Base-by-base conservation (phyloP, 805 yeast genomes). In the Hanseniaspora nectarophila region DNA sequence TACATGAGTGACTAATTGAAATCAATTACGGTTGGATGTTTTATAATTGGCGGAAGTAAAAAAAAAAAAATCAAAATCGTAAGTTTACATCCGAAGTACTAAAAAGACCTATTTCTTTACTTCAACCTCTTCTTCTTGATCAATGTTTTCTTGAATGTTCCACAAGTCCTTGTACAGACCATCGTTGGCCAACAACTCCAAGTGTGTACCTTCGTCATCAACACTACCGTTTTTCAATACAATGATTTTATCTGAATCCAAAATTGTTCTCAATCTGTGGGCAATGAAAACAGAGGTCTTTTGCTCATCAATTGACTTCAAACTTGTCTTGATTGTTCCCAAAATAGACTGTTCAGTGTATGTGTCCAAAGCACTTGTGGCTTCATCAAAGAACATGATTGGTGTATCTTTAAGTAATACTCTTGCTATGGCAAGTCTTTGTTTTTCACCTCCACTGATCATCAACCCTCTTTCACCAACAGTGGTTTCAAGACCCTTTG, bases 361-460 rank as follows among this genome's bases (percentile, higher is more conserved):
- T 10, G 98, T 92, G 65, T 92, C 98, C 44, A 92, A 72, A 0
- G 98, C 97, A 45, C 95, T 82, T 0, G 98, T 86, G 2, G 98
- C 97, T 63, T 92, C 98, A 63, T 92, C 98, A 59, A 92, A 89
- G 65, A 92, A 90, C 53, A 94, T 84, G 45, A 92, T 86, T 26
- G 92, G 90, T 0, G 97, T 79, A 56, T 78, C 74, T 66, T 92
- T 92, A 58, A 92, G 68, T 42, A 92, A 66, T n/a, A 92, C 77
- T 57, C 98, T 74, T 0, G 97, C 92, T 57, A 92, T 87, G 0
- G 98, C 97, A 40, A 92, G 71, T 56, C 98, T 72, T 67, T 92
- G 98, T 64, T 92, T 89, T 65, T 92, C 98, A 55, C 98, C 98
- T n/a, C 98, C 98, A 24, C 96, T 87, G 44, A 92, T 89, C 98